Evolutionary conservation across 1,139 yeast genomes (phyloP).

Genomic region (Suhomyces wounanorum): DNA sequence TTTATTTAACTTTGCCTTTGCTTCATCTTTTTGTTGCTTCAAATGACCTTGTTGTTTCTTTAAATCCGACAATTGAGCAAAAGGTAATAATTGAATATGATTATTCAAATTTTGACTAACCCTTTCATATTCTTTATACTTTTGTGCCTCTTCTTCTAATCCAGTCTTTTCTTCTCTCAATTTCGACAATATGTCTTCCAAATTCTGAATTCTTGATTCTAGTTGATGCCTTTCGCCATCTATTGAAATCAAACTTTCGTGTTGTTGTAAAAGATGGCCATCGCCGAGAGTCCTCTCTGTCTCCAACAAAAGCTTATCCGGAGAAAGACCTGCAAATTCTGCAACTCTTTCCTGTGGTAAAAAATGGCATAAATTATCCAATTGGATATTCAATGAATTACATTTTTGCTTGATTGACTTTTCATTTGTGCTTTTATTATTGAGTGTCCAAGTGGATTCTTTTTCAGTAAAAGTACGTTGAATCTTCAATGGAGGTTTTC

Average conservation of each 20-base stretch:
- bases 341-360: constrained; percentile 95
- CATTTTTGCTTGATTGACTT: constrained; percentile 49
- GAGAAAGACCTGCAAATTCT: constrained; percentile 81
- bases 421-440: constrained; percentile 48
- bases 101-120: constrained; percentile 46
- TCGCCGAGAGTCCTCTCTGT: constrained; percentile 82
- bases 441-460: constrained; percentile 62
- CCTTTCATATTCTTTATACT: constrained; percentile 40
- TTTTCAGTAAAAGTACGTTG: constrained; percentile 39
- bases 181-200: constrained; percentile 29
- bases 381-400: constrained; percentile 65
- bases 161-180: constrained; percentile 33
- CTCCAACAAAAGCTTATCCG: constrained; percentile 71
- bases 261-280: constrained; percentile 56
- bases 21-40: constrained; percentile 44
- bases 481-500: constrained; percentile 35
- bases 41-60: constrained; percentile 43
- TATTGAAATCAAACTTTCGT: constrained; percentile 55
- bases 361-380: constrained; percentile 91
- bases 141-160: constrained; percentile 42
- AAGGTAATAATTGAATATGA: constrained; percentile 59
- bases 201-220: constrained; percentile 22
- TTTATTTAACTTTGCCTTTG: constrained; percentile 35
- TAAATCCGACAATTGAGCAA: constrained; percentile 58
- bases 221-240: constrained; percentile 44